These are phyloP conservation scores for Akebia trifoliata DNA, from an alignment of 164 flowering plant species.

Conservation along the genomic window DNA sequence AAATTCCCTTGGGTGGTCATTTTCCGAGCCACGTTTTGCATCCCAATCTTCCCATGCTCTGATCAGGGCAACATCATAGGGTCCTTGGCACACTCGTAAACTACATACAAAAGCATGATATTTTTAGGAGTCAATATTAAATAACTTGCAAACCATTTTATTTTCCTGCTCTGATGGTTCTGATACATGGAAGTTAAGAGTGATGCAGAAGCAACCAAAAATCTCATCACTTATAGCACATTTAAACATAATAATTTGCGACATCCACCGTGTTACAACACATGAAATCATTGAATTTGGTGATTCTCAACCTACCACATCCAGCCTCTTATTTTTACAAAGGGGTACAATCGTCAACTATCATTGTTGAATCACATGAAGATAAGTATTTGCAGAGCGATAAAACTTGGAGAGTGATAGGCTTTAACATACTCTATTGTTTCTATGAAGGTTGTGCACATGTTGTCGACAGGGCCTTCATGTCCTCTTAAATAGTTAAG, in stretches of 20 bases:
- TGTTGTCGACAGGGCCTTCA: conserved; percentile 34
- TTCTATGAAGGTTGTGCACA: conserved; percentile 69
- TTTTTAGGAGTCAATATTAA: background rate
- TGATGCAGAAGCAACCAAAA: background rate
- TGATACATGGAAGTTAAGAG: background rate
- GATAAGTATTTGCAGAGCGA: background rate
- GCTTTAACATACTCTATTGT: conserved; percentile 78
- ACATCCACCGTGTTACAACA: background rate
- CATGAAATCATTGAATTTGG: background rate
- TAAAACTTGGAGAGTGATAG: background rate
- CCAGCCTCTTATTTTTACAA: background rate
- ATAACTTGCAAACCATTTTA: conserved; percentile 3
- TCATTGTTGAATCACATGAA: background rate
- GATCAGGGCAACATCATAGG: conserved; percentile 60
- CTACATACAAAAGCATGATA: conserved; percentile 28
- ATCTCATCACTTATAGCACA: no score
- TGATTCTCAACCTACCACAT: background rate
- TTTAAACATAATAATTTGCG: background rate
- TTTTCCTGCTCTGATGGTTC: background rate
- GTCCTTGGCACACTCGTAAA: conserved; percentile 74
- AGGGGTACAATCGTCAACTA: background rate
- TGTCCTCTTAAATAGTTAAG: conserved; percentile 60
- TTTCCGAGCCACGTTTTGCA: conserved; percentile 69
- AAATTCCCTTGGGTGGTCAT: conserved; percentile 78
- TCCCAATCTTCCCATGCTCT: conserved; percentile 96